Evolutionary conservation across 2,329 filamentous ascomycete genomes (phyloP), one percentile per base, ranked within the genome.

Genomic region (Dothideomycetes sp.): DNA sequence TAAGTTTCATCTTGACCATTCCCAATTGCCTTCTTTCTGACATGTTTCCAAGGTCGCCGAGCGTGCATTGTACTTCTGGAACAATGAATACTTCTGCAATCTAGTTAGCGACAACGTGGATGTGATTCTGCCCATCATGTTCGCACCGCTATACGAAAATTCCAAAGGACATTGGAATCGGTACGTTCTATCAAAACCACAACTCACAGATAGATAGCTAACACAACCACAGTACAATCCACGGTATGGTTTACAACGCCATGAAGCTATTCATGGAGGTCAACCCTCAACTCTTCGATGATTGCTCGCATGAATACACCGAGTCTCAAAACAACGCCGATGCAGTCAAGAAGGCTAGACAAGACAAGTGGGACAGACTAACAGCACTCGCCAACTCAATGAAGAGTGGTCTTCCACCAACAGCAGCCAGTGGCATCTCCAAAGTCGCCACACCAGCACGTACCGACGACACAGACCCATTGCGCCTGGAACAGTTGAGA

Each of bases 231-330:
- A 96, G 91, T 56, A 98, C 91, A 6, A 98, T 98, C 51, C 91
- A 98, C 58, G 91, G 91, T 60, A 96, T 98, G 89, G 91, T 98
- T 9, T 96, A 96, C 63, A 98, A 96, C 56, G 91, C 91, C 43
- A 96, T 98, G 91, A 98, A 98, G 63, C 76, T 98, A 25, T 98
- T 98, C 64, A 98, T 98, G 91, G 91, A 98, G 62, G 95, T 98
- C 56, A 96, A 96, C 61, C 91, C 91, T 8, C 88, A 95, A 61
- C 76, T 98, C 16, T 98, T 98, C 55, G 91, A 98, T 53, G 91
- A 98, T 59, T 98, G 91, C 65, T 95, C 91, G 24, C 89, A 95
- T 57, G 88, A 96, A 49, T 98, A 98, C 64, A 93, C 88, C 4
- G 89, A 96, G 62, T 82, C 91, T 55, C 89, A 96, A 64, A 94